Percentiles rank a stretch among this genome's conserved stretches.
phyloP scores from a whole-genome alignment of 129 eudicot genomes.

The Escallonia herrerae region DNA sequence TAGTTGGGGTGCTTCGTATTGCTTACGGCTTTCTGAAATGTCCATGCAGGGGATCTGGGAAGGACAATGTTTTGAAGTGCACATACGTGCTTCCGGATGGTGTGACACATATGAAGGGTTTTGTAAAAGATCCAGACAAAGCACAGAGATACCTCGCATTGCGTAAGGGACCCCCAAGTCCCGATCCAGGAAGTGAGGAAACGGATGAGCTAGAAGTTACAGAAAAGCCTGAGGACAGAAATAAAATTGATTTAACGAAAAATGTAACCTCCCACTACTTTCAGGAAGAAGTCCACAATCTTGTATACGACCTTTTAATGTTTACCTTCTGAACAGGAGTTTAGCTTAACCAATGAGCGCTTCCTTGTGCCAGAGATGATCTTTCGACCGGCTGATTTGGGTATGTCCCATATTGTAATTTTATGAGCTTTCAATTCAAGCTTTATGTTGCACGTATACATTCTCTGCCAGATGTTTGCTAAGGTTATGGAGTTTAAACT shows the following conservation, averaged over 20 bases:
- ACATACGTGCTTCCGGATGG: constrained; percentile 99
- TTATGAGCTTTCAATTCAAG: background rate
- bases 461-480: background rate
- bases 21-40: constrained; percentile 1
- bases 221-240: constrained; percentile 42
- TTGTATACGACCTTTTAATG: constrained; percentile 1
- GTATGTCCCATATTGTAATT: constrained; percentile 28
- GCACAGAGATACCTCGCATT: constrained; percentile 46
- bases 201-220: constrained; percentile 28
- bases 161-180: constrained; percentile 34
- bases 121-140: constrained; percentile 69
- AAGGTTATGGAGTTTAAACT: background rate
- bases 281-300: background rate
- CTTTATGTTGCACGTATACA: background rate
- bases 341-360: constrained; percentile 91
- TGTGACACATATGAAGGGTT: constrained; percentile 67
- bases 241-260: constrained; percentile 58
- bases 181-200: constrained; percentile 19
- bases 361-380: constrained; percentile 99
- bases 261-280: constrained; percentile 29
- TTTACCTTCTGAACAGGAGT: constrained; percentile 49
- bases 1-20: background rate
- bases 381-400: constrained; percentile 96
- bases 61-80: constrained; percentile 71
- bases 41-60: constrained; percentile 64